phyloP scores from a whole-genome alignment of 2,329 filamentous ascomycete species.

The Hypoxylon sp. region DNA sequence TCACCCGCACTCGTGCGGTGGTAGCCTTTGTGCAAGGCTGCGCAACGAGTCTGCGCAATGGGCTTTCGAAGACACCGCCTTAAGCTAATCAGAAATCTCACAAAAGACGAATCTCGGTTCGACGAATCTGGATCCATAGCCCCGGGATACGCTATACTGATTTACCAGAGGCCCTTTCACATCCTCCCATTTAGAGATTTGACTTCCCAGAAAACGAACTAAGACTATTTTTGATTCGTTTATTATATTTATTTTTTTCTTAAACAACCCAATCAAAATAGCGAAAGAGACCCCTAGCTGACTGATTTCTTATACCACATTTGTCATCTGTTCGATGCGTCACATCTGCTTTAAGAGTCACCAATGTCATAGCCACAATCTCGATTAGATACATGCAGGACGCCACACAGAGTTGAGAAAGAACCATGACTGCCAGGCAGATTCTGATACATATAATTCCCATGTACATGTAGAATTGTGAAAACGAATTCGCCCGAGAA shows the following conservation, averaged over 20 bases:
- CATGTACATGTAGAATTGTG: slow-evolving; percentile 16
- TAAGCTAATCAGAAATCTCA: slow-evolving; percentile 33
- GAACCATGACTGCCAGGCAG: not conserved
- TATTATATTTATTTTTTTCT: slow-evolving; percentile 5
- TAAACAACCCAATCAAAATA: not conserved
- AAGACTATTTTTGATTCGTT: slow-evolving; percentile 7
- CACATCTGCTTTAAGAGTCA: slow-evolving; percentile 29
- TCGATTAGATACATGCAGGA: slow-evolving; percentile 16
- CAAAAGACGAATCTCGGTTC: slow-evolving; percentile 42
- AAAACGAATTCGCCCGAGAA: slow-evolving; percentile 4
- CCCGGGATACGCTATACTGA: slow-evolving; percentile 33
- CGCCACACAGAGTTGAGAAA: slow-evolving; percentile 19
- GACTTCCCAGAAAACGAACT: slow-evolving; percentile 3
- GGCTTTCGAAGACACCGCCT: slow-evolving; percentile 25
- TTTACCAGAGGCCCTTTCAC: slow-evolving; percentile 12
- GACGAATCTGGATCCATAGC: slow-evolving; percentile 40
- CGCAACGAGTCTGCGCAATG: slow-evolving; percentile 32
- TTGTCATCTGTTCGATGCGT: slow-evolving; percentile 24
- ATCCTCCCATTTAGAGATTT: slow-evolving; percentile 6
- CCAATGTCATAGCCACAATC: slow-evolving; percentile 13
- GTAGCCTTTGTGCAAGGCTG: slow-evolving; percentile 36
- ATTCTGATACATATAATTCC: not conserved
- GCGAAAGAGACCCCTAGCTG: slow-evolving; percentile 3
- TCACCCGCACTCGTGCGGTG: slow-evolving; percentile 37
- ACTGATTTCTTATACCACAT: not conserved